These are phyloP conservation scores for Collybia mongolica DNA, from an alignment of 768 basidiomycete genomes.

Conservation along the genomic window DNA sequence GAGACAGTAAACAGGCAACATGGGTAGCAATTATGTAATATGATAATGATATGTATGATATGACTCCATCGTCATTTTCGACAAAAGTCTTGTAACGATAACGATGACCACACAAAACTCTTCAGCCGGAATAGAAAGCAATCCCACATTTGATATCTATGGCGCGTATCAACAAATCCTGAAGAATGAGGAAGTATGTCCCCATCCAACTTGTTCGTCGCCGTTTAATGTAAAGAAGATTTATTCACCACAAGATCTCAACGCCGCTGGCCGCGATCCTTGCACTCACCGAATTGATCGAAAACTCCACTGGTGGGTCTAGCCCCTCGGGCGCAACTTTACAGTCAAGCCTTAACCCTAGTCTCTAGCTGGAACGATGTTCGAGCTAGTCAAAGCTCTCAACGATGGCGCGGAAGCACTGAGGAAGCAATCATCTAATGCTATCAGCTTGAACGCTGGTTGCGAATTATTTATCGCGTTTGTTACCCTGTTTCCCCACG, in stretches of 20 bases:
- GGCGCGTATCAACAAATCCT: slow-evolving; percentile 61
- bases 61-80: background rate
- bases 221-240: background rate
- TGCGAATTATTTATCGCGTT: slow-evolving; percentile 90
- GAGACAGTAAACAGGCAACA: too few relatives aligned
- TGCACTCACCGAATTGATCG: slow-evolving; percentile 78
- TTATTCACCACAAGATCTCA: slow-evolving; percentile 51
- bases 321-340: slow-evolving; percentile 1
- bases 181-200: slow-evolving; percentile 61
- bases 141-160: slow-evolving; percentile 34
- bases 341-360: slow-evolving; percentile 8
- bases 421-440: slow-evolving; percentile 63
- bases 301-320: slow-evolving; percentile 69
- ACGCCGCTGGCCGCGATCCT: slow-evolving; percentile 88
- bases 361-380: slow-evolving; percentile 80
- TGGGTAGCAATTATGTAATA: too few relatives aligned
- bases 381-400: slow-evolving; percentile 85
- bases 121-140: slow-evolving; percentile 1
- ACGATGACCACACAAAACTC: slow-evolving; percentile 4
- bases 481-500: slow-evolving; percentile 81
- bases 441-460: slow-evolving; percentile 85
- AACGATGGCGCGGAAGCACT: slow-evolving; percentile 71
- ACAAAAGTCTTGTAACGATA: background rate
- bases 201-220: background rate
- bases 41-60: too few relatives aligned